Evolutionary conservation across 1,284 basidiomycete genomes (phyloP).

Genomic region (Rhodotorula sp.): DNA sequence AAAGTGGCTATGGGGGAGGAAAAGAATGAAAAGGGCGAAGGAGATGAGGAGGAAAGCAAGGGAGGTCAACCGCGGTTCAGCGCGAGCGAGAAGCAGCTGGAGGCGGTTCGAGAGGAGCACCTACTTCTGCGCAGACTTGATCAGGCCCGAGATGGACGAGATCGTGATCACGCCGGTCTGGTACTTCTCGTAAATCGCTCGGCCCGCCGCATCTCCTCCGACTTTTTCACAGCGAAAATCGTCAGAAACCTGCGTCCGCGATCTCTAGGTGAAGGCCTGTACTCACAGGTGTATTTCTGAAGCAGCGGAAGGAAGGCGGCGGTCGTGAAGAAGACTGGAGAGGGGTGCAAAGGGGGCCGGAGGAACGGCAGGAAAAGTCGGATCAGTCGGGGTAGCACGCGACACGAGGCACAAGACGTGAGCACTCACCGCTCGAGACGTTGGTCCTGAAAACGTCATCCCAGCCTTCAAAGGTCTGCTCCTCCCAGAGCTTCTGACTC

Average conservation of each 20-base stretch:
- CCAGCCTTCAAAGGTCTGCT: conserved; percentile 63
- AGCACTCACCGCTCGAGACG: conserved; percentile 32
- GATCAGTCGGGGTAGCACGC: too few relatives aligned
- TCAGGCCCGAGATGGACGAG: conserved; percentile 68
- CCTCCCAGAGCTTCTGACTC: conserved; percentile 63
- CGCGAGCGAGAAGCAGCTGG: background rate
- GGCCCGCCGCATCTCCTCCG: conserved; percentile 15
- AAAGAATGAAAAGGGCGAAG: background rate
- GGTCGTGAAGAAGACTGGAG: conserved; percentile 64
- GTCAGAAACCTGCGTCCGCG: background rate
- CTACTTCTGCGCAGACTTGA: conserved; percentile 63
- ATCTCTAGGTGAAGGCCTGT: fast-evolving
- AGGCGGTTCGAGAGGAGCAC: background rate
- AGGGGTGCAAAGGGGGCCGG: background rate
- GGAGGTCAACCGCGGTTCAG: too few relatives aligned
- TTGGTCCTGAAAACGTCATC: conserved; percentile 54
- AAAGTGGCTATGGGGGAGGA: background rate
- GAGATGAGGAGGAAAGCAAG: background rate
- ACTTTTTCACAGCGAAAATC: background rate
- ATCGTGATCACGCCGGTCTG: conserved; percentile 64
- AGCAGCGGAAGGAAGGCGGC: conserved; percentile 72
- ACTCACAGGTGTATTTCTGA: conserved; percentile 52
- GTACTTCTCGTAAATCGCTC: conserved; percentile 58
- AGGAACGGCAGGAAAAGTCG: too few relatives aligned
- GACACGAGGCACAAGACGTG: background rate